Evolutionary conservation across 2,329 filamentous ascomycete genomes (phyloP).

Genomic region (Claviceps sp.): DNA sequence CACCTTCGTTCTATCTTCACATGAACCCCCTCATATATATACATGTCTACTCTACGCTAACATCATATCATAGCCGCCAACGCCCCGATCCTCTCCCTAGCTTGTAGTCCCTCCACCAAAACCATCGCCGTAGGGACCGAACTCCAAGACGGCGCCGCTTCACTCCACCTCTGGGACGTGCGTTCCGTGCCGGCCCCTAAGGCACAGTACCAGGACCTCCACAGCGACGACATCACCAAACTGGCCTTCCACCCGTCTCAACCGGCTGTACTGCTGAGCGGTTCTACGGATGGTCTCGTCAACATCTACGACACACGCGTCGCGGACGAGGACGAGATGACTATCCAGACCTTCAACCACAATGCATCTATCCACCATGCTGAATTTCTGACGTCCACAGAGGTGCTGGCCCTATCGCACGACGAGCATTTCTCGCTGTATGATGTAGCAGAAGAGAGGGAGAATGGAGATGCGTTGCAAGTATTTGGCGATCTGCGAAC

Average conservation of each 20-base stretch:
- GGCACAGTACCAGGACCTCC: slow-evolving; percentile 48
- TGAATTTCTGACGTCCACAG: slow-evolving; percentile 50
- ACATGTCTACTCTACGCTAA: slow-evolving; percentile 4
- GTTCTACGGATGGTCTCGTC: slow-evolving; percentile 67
- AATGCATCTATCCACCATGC: slow-evolving; percentile 61
- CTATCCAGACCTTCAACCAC: slow-evolving; percentile 69
- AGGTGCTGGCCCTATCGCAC: slow-evolving; percentile 61
- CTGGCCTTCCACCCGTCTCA: slow-evolving; percentile 44
- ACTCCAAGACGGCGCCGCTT: slow-evolving; percentile 48
- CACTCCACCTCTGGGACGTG: slow-evolving; percentile 50
- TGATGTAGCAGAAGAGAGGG: slow-evolving; percentile 49
- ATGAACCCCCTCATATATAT: neutral
- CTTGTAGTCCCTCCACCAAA: slow-evolving; percentile 41
- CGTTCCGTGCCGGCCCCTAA: slow-evolving; percentile 33
- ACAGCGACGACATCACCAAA: slow-evolving; percentile 55
- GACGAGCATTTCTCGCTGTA: slow-evolving; percentile 70
- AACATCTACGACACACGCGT: slow-evolving; percentile 63
- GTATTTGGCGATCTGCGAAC: slow-evolving; percentile 58
- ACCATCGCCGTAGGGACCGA: slow-evolving; percentile 63
- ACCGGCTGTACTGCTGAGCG: slow-evolving; percentile 53
- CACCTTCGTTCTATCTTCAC: neutral
- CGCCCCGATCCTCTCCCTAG: slow-evolving; percentile 49
- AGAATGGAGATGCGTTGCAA: slow-evolving; percentile 39
- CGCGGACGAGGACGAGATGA: slow-evolving; percentile 61
- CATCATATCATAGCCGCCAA: slow-evolving; percentile 22